Conservation (phyloP, 352 stramenopile species). For the Pythium coloratum region DNA sequence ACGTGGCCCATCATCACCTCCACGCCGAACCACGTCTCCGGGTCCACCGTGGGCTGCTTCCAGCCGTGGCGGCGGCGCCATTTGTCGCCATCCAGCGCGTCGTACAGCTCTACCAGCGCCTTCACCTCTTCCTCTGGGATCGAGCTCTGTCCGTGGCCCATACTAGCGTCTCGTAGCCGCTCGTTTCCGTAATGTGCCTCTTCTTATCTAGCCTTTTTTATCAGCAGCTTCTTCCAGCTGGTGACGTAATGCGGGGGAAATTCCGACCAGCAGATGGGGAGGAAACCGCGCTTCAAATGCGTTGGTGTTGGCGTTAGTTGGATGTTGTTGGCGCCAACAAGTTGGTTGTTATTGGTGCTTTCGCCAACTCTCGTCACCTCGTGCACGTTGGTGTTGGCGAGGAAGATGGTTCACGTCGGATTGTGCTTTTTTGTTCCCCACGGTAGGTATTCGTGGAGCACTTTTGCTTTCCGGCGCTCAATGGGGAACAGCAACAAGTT, state of each 20-base stretch:
- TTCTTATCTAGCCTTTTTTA: background rate
- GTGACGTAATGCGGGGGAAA: background rate
- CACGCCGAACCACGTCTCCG: constrained; percentile 81
- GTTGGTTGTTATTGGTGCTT: constrained; percentile 1
- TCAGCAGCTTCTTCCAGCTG: constrained; percentile 1
- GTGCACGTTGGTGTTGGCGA: background rate
- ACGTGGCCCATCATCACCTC: constrained; percentile 72
- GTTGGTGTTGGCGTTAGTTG: background rate
- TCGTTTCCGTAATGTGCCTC: background rate
- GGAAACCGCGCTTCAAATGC: background rate
- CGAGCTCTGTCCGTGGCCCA: constrained; percentile 82
- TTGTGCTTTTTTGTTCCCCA: background rate
- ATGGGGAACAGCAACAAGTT: background rate
- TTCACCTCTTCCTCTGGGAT: constrained; percentile 64
- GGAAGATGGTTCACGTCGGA: background rate
- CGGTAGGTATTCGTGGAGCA: constrained; percentile 5
- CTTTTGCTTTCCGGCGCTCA: background rate
- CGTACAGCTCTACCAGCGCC: constrained; percentile 71
- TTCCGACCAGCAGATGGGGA: background rate
- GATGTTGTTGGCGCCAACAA: background rate
- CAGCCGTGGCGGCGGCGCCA: constrained; percentile 78
- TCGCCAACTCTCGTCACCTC: constrained; percentile 1
- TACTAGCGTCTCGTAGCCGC: constrained; percentile 20
- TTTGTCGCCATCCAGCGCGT: constrained; percentile 63
- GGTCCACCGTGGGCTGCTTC: constrained; percentile 70